Evolutionary conservation across 1,284 basidiomycete species (phyloP), one percentile per base, ranked within the genome.

Genomic region (Pisolithus thermaeus): DNA sequence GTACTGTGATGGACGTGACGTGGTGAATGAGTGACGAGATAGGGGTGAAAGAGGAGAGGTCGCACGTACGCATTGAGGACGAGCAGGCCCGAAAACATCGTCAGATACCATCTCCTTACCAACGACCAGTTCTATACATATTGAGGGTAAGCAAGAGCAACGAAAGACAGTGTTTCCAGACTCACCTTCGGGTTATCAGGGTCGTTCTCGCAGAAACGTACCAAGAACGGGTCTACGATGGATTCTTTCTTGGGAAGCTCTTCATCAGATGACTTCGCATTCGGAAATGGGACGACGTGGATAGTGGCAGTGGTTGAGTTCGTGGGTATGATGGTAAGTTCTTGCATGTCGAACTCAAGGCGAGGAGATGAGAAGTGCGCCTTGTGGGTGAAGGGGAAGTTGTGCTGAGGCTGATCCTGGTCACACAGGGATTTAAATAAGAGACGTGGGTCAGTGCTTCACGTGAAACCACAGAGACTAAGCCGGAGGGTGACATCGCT

Each of bases 61-160:
- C 32, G 41, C 4, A 70, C 77, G 41, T 55, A 79, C 77, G 84
- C 84, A 63, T 86, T 86, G 54, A 90, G 70, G 16, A 89, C 80
- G 41, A 90, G 74, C 0, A 85, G 43, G 44, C 84, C 81, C 2
- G 73, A 77, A 3, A 82, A 59, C 28, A 70, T 58, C 3, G 87
- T 90, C 23, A 90, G 67, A 58, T 78, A 83, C 83, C 84, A 87
- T 57, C 83, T 70, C 56, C 76, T 80, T 7, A 56, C 18, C 2
- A 68, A 58, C 12, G 73, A 70, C 85, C 84, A 87, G 56, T 80
- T 85, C 75, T 84, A 66, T 30, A 27, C 4, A 47, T 25, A 30
- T 20, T 14, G 22, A 37, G 20, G 47, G 32, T 39, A 12, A n/a
- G 52, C 51, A 39, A 38, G 32, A 5, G 32, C 11, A 27, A 16